phyloP scores from a whole-genome alignment of 768 basidiomycete species.

The Fistulinella prunicolor region DNA sequence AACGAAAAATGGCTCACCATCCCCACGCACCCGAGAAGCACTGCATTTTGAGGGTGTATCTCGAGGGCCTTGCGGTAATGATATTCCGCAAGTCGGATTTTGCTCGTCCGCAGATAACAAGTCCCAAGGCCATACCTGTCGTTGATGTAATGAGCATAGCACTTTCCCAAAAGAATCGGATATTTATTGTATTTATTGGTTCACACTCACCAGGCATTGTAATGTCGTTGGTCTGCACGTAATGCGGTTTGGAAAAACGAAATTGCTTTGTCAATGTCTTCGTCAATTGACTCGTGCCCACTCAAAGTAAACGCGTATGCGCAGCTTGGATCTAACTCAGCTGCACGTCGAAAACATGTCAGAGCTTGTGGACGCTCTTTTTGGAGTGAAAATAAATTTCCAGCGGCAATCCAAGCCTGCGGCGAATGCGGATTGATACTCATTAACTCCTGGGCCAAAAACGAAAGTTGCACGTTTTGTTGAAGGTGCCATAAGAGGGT shows the following conservation, averaged over 20 bases:
- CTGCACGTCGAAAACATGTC: slow-evolving; percentile 90
- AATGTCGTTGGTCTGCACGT: slow-evolving; percentile 88
- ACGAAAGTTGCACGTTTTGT: slow-evolving; percentile 79
- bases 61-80: slow-evolving; percentile 90
- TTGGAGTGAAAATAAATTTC: slow-evolving; percentile 93
- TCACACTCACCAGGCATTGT: slow-evolving; percentile 90
- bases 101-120: slow-evolving; percentile 93
- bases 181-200: not conserved
- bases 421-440: slow-evolving; percentile 78
- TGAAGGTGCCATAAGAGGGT: slow-evolving; percentile 95
- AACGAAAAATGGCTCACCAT: slow-evolving; percentile 65
- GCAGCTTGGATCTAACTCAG: slow-evolving; percentile 82
- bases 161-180: not conserved
- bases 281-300: slow-evolving; percentile 95
- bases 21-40: slow-evolving; percentile 94
- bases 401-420: slow-evolving; percentile 94
- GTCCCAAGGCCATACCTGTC: slow-evolving; percentile 97
- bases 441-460: slow-evolving; percentile 89
- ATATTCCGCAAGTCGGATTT: slow-evolving; percentile 90
- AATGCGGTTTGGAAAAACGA: slow-evolving; percentile 90
- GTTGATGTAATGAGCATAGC: slow-evolving; percentile 26
- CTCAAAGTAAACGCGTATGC: slow-evolving; percentile 96
- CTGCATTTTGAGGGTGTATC: slow-evolving; percentile 93
- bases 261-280: slow-evolving; percentile 90
- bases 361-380: slow-evolving; percentile 92